Percentiles rank a stretch among this genome's conserved stretches.
Evolutionary conservation across 306 rosid genomes (phyloP).

Genomic region (Cercis canadensis): DNA sequence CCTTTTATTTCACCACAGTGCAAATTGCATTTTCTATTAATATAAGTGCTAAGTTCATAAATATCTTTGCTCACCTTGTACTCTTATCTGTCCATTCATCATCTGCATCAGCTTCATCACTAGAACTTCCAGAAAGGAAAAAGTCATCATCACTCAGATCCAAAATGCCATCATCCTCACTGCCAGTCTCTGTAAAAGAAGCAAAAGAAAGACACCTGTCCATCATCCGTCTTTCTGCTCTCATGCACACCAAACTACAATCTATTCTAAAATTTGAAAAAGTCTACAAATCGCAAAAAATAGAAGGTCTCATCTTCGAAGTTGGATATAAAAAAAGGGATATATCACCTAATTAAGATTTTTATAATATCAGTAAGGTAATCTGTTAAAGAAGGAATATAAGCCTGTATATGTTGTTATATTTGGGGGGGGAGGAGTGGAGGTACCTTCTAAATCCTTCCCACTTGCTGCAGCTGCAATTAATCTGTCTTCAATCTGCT

Average conservation of each 20-base stretch:
- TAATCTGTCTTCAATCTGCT: slow-evolving; percentile 84
- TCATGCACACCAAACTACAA: no score
- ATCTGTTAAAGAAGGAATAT: background rate
- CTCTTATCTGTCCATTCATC: slow-evolving; percentile 99
- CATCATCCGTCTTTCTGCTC: no score
- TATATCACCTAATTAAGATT: background rate
- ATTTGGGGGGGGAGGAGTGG: no score
- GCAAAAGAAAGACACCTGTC: background rate
- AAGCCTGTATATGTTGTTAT: background rate
- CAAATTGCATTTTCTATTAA: slow-evolving; percentile 2
- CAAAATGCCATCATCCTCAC: slow-evolving; percentile 95
- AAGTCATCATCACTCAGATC: slow-evolving; percentile 98
- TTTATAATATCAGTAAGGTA: background rate
- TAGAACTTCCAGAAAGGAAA: slow-evolving; percentile 83
- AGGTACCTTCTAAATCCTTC: slow-evolving; percentile 92
- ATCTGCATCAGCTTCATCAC: slow-evolving; percentile 97
- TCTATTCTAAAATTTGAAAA: no score
- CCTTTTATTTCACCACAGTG: background rate
- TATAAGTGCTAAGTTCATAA: slow-evolving; percentile 13
- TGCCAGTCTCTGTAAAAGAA: slow-evolving; percentile 79
- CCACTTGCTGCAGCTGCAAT: slow-evolving; percentile 87
- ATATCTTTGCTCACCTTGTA: slow-evolving; percentile 58
- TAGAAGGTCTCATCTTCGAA: background rate
- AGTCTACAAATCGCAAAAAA: no score
- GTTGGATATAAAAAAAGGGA: background rate